phyloP scores from a whole-genome alignment of 495 filamentous ascomycete genomes.

The Penicillium canariense region DNA sequence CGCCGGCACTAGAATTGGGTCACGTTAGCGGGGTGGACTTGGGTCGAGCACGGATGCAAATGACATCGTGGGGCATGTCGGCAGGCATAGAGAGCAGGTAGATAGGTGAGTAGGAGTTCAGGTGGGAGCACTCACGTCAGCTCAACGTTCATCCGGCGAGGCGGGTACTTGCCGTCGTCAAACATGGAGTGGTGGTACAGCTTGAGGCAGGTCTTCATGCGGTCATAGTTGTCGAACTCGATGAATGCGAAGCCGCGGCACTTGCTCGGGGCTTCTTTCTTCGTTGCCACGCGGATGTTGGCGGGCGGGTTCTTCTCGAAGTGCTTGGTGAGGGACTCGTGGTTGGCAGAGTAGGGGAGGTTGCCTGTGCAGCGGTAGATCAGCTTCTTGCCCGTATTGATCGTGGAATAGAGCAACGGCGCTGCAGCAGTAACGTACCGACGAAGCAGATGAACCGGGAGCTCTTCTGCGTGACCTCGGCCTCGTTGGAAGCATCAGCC shows the following conservation, averaged over 20 bases:
- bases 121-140: constrained; percentile 61
- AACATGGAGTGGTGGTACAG: constrained; percentile 85
- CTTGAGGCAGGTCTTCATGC: constrained; percentile 90
- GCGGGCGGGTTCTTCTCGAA: constrained; percentile 73
- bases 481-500: constrained; percentile 1
- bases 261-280: constrained; percentile 63
- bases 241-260: constrained; percentile 89
- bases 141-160: constrained; percentile 85
- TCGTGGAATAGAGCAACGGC: background rate
- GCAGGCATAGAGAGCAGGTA: background rate
- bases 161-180: constrained; percentile 60
- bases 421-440: constrained; percentile 44
- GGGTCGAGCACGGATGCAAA: too few species aligned
- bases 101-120: background rate
- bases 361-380: constrained; percentile 54
- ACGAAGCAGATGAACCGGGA: constrained; percentile 83
- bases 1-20: constrained; percentile 54
- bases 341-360: constrained; percentile 81
- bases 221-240: constrained; percentile 85
- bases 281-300: constrained; percentile 70
- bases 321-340: constrained; percentile 62
- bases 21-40: background rate
- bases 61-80: background rate
- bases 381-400: background rate
- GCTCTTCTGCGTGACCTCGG: constrained; percentile 34